Base-by-base conservation (phyloP, 306 rosid species). In the Sesbania bispinosa region DNA sequence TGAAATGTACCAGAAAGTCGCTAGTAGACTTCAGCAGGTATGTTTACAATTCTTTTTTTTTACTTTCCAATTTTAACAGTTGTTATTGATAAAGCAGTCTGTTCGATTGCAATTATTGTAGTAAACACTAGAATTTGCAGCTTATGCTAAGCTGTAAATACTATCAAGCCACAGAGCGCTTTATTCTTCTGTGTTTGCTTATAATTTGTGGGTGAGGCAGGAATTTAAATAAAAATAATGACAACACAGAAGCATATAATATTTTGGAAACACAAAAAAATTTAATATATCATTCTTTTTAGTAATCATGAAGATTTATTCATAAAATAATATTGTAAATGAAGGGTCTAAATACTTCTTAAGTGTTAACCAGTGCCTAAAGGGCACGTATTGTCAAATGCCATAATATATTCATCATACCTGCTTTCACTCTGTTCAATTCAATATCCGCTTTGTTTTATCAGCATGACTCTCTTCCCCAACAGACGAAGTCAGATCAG, bases 391-490 rank as follows among this genome's bases (percentile, higher is more conserved):
- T 21, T 13, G 4, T 13, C 26, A 63, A 42, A 74, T 53, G 50
- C 36, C 74, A 53, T 67, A 35, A 24, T 36, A 48, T 79, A 33
- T 64, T 8, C 66, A 6, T n/a, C 19, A 24, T 18, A n/a, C 18
- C 7, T 54, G 10, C 14, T 45, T 69, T 24, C 59, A 33, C 72
- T 39, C 24, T 73, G 23, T 69, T 60, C 75, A 11, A 73, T 55
- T 48, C 57, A 42, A 50, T 11, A 10, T 74, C 21, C 69, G 9
- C 33, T 15, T 77, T 76, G 45, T 36, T 68, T 39, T 79, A 39
- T 75, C 83, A 83, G 97, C 82, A 78, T 9, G 95, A 94, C 13
- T 79, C 91, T 41, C 79, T 76, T 74, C 87, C 88, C 32, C 93
- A 83, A 58, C 93, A 79, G 42, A 75, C 89, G 4, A 84, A 81